Evolutionary conservation across 2,329 filamentous ascomycete species (phyloP).

Genomic region (Xylariales sp.): DNA sequence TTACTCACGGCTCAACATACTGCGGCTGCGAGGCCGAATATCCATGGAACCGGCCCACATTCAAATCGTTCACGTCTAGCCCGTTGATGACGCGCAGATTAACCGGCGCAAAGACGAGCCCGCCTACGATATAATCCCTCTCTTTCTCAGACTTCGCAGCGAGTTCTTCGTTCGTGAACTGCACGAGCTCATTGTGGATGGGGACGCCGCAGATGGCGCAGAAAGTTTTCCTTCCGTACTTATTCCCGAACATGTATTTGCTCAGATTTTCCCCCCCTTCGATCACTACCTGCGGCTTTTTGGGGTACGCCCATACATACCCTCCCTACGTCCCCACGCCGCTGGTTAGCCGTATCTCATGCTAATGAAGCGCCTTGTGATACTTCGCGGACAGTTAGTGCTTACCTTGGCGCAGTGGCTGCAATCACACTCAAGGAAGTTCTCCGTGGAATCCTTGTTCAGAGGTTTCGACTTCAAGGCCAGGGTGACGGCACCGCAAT

Average conservation of each 20-base stretch:
- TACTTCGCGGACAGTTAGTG: neutral
- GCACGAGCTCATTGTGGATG: neutral
- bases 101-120: neutral
- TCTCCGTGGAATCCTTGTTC: neutral
- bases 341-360: neutral
- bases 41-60: neutral
- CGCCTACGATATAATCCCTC: neutral
- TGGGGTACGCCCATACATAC: conserved; percentile 6
- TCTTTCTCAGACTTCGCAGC: neutral
- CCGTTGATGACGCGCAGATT: conserved; percentile 6
- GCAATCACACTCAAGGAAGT: neutral
- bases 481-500: conserved; percentile 5
- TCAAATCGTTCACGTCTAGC: conserved; percentile 6
- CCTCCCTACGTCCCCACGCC: conserved; percentile 1
- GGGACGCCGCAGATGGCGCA: conserved; percentile 7
- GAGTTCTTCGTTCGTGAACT: conserved; percentile 7
- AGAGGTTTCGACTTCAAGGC: conserved; percentile 11
- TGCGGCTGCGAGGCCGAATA: neutral
- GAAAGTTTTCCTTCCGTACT: neutral
- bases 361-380: neutral
- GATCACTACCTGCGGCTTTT: conserved; percentile 2
- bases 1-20: conserved; percentile 11
- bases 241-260: neutral
- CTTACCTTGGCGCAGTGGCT: conserved; percentile 4
- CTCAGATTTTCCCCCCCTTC: conserved; percentile 1